These are phyloP conservation scores for Plasmodium relictum DNA, from an alignment of 169 alveolate species.

Conservation along the genomic window DNA sequence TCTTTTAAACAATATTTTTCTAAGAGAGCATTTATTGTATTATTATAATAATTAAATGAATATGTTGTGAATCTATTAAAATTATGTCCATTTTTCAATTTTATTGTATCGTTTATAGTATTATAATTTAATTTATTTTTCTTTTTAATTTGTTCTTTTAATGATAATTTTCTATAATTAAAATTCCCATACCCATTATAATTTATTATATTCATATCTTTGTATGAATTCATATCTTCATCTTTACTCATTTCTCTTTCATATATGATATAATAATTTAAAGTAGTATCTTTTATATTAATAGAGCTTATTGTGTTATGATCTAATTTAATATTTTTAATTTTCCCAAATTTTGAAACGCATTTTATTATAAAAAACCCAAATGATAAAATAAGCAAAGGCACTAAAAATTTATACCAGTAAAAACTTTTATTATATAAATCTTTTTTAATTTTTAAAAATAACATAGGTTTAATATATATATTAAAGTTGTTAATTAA, in stretches of 20 bases:
- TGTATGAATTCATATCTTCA: not conserved
- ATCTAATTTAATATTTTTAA: slow-evolving; percentile 32
- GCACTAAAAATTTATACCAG: slow-evolving; percentile 65
- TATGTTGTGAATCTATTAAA: not conserved
- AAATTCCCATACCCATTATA: not conserved
- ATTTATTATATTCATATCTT: not conserved
- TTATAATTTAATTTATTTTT: not conserved
- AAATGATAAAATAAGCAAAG: slow-evolving; percentile 38
- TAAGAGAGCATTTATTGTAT: slow-evolving; percentile 30
- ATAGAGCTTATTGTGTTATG: slow-evolving; percentile 32
- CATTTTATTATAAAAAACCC: slow-evolving; percentile 67
- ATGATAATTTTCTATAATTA: not conserved
- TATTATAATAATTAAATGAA: slow-evolving; percentile 41
- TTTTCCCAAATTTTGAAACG: slow-evolving; percentile 44
- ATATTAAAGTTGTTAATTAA: slow-evolving; percentile 6
- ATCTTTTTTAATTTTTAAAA: slow-evolving; percentile 40
- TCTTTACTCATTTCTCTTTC: not conserved
- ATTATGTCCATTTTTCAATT: not conserved
- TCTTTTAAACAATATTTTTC: slow-evolving; percentile 59
- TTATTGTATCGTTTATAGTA: not conserved
- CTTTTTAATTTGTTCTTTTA: not conserved
- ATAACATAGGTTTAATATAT: slow-evolving; percentile 41
- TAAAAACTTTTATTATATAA: slow-evolving; percentile 35
- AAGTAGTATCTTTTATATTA: slow-evolving; percentile 19
- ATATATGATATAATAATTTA: slow-evolving; percentile 56